These are phyloP conservation scores for Phialophora verrucosa DNA, from an alignment of 2,329 filamentous ascomycete genomes.

Conservation along the genomic window DNA sequence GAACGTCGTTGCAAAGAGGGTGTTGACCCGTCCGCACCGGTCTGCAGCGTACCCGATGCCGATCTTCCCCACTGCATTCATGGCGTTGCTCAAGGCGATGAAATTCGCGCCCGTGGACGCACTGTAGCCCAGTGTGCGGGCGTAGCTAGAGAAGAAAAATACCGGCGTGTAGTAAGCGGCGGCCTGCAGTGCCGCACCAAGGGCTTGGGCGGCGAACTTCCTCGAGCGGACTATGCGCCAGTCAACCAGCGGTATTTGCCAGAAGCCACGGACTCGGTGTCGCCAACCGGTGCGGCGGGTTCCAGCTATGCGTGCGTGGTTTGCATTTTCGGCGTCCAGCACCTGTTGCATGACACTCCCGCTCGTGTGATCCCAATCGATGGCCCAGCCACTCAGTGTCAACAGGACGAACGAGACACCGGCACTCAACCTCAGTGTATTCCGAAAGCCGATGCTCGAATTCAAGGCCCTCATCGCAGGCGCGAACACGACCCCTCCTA, in stretches of 20 bases:
- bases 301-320: neutral
- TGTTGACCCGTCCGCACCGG: constrained; percentile 48
- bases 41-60: constrained; percentile 49
- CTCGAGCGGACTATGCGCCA: constrained; percentile 44
- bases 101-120: constrained; percentile 45
- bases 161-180: constrained; percentile 49
- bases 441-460: constrained; percentile 45
- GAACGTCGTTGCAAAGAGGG: constrained; percentile 45
- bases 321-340: neutral
- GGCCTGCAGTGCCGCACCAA: constrained; percentile 46
- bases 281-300: neutral
- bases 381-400: neutral
- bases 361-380: constrained; percentile 1
- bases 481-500: constrained; percentile 64
- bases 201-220: constrained; percentile 48
- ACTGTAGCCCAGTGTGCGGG: constrained; percentile 47
- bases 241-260: constrained; percentile 33
- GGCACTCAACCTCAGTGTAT: constrained; percentile 42
- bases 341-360: neutral
- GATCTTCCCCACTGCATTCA: constrained; percentile 48
- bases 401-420: constrained; percentile 35
- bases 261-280: neutral
- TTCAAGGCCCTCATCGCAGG: constrained; percentile 44
- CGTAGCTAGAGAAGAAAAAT: constrained; percentile 49
- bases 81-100: constrained; percentile 49